Evolutionary conservation across 1,284 basidiomycete genomes (phyloP).

Genomic region (Gymnopus androsaceus): DNA sequence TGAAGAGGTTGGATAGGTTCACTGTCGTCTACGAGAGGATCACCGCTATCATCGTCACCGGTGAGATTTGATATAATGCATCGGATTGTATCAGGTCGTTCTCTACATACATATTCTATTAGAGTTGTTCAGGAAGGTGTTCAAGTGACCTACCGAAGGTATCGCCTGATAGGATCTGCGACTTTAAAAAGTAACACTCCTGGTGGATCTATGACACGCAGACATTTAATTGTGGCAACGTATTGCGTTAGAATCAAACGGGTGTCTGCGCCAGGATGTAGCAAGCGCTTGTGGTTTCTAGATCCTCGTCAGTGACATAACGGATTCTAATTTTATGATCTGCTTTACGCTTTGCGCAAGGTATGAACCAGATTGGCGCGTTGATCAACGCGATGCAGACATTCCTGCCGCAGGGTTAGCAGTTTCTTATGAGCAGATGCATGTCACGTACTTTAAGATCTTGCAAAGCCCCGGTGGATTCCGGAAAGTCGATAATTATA

Average conservation of each 20-base stretch:
- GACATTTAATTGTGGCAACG: constrained; percentile 90
- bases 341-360: constrained; percentile 68
- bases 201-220: constrained; percentile 90
- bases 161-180: constrained; percentile 85
- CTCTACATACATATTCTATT: constrained; percentile 43
- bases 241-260: constrained; percentile 91
- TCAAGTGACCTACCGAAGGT: constrained; percentile 64
- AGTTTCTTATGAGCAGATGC: constrained; percentile 1
- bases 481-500: constrained; percentile 93
- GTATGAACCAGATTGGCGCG: constrained; percentile 68
- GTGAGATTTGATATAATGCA: constrained; percentile 92
- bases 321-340: neutral
- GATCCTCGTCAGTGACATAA: neutral
- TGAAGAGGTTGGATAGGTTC: constrained; percentile 77
- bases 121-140: neutral
- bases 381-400: constrained; percentile 77
- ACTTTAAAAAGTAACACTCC: constrained; percentile 92
- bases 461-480: constrained; percentile 82
- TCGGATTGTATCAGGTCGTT: constrained; percentile 87
- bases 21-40: constrained; percentile 77
- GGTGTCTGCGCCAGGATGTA: constrained; percentile 96
- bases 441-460: constrained; percentile 72
- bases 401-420: constrained; percentile 53
- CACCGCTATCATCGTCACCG: constrained; percentile 81
- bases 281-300: constrained; percentile 83